These are phyloP conservation scores for Chondrus crispus DNA, from an alignment of 23 red algal species.

Conservation along the genomic window DNA sequence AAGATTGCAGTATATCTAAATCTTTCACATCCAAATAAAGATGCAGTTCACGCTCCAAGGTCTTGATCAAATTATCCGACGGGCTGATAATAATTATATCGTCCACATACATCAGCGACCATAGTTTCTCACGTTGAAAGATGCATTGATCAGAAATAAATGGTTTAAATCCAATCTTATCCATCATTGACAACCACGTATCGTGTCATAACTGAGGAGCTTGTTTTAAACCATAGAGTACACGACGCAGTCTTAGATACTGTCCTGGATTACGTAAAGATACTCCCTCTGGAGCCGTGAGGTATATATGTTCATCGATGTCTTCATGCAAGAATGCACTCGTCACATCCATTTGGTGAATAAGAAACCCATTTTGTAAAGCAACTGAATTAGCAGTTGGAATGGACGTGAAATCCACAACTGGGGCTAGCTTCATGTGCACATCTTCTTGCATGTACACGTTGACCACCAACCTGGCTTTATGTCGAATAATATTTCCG, in stretches of 20 bases:
- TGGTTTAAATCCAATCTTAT: background rate
- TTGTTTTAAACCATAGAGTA: slow-evolving; percentile 16
- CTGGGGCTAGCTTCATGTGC: background rate
- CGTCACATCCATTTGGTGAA: slow-evolving; percentile 38
- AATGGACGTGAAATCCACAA: background rate
- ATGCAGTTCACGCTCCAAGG: background rate
- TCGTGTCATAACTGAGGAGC: background rate
- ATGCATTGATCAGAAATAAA: background rate
- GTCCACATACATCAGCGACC: background rate
- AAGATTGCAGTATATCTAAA: background rate
- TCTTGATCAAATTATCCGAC: background rate
- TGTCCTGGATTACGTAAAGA: background rate
- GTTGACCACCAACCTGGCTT: slow-evolving; percentile 15
- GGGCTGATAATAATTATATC: background rate
- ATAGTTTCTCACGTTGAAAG: background rate
- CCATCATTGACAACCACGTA: background rate
- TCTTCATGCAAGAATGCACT: slow-evolving; percentile 29
- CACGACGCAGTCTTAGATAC: background rate
- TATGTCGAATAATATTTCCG: background rate
- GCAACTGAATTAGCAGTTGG: background rate
- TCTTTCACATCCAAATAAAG: background rate
- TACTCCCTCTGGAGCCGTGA: background rate
- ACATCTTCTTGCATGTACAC: slow-evolving; percentile 19
- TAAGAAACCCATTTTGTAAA: background rate
- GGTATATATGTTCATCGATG: slow-evolving; percentile 25